A percentile compares a stretch with the other conserved stretches of the same genome.
These are phyloP conservation scores for Solanum pennellii DNA, from an alignment of 257 asterid genomes.

Conservation along the genomic window DNA sequence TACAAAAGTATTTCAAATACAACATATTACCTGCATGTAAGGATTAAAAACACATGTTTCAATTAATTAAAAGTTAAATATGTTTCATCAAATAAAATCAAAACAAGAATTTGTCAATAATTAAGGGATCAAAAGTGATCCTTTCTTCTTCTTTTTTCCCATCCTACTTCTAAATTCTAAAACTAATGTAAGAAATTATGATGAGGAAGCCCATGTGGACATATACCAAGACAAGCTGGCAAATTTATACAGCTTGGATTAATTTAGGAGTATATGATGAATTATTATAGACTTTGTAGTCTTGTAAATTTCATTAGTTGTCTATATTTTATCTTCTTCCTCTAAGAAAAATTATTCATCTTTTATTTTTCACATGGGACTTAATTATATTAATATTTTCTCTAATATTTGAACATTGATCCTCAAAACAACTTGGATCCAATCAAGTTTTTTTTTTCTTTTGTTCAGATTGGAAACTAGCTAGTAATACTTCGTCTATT, in stretches of 20 bases:
- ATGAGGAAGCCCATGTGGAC: background rate
- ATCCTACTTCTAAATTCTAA: background rate
- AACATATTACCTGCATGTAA: background rate
- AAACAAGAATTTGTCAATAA: background rate
- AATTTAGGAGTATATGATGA: background rate
- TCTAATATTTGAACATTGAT: background rate
- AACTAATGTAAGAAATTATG: background rate
- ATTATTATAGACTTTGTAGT: background rate
- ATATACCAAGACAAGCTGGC: background rate
- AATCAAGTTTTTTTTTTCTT: background rate
- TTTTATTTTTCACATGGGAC: background rate
- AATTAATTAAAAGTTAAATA: background rate
- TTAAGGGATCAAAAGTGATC: background rate
- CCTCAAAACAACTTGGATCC: background rate
- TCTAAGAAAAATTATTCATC: background rate
- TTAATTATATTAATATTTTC: background rate
- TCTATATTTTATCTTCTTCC: background rate
- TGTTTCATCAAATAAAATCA: background rate
- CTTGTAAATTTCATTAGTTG: background rate
- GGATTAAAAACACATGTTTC: background rate
- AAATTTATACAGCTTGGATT: background rate
- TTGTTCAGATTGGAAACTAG: background rate
- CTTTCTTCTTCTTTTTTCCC: background rate
- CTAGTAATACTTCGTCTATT: background rate
- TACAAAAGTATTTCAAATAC: background rate